Evolutionary conservation across 306 rosid species (phyloP).

Genomic region (Cucurbita argyrosperma): DNA sequence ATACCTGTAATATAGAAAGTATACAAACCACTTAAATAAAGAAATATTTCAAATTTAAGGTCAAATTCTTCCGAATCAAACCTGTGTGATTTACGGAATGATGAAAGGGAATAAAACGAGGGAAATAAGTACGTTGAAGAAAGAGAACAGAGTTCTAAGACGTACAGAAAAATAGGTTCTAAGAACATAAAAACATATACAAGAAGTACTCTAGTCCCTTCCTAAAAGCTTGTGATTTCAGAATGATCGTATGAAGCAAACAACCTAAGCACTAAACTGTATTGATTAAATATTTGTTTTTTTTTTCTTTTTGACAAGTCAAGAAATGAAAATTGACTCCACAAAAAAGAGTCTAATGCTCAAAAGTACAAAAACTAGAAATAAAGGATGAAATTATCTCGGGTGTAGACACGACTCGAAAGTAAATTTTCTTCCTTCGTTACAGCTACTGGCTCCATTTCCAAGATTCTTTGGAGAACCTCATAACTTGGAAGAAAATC

Average conservation of each 20-base stretch:
- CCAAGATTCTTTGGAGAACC: no score
- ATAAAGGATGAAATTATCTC: no score
- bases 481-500: no score
- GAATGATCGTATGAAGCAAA: background rate
- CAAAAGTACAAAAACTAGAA: no score
- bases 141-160: conserved; percentile 5
- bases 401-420: no score
- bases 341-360: no score
- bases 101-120: background rate
- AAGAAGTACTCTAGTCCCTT: background rate
- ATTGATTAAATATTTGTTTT: no score
- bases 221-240: background rate
- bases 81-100: background rate
- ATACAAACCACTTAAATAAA: conserved; percentile 5
- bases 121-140: background rate
- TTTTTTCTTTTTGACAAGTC: no score
- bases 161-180: background rate
- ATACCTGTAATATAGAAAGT: conserved; percentile 40
- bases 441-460: no score
- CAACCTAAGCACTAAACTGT: background rate
- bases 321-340: no score
- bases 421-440: no score
- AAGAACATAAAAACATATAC: background rate
- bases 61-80: background rate
- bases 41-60: background rate